phyloP scores from a whole-genome alignment of 495 filamentous ascomycete genomes.

The Annulohypoxylon moriforme region DNA sequence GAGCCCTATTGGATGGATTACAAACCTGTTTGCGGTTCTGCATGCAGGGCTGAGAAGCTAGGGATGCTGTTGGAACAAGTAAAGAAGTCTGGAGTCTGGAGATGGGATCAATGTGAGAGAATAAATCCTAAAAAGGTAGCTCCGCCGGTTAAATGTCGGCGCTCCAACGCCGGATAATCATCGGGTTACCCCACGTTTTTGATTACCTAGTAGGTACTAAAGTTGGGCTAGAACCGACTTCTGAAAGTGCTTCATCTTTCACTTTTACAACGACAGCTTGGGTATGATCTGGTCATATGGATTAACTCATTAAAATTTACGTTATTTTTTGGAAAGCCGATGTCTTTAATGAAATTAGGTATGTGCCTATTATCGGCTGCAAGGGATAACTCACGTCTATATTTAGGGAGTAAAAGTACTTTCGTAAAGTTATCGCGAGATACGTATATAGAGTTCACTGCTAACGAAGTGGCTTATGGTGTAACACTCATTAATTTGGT shows the following conservation, averaged over 20 bases:
- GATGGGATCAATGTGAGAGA: not conserved
- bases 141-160: constrained; percentile 26
- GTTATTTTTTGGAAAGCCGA: no score
- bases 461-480: no score
- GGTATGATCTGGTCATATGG: no score
- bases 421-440: no score
- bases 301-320: no score
- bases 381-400: no score
- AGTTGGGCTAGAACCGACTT: not conserved
- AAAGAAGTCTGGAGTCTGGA: not conserved
- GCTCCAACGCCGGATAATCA: not conserved
- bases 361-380: no score
- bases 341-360: no score
- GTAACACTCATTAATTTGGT: no score
- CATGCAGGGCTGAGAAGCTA: constrained; percentile 26
- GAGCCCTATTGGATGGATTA: constrained; percentile 14
- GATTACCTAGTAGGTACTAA: not conserved
- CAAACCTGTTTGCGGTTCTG: constrained; percentile 1
- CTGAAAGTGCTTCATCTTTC: not conserved
- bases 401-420: no score
- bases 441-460: no score
- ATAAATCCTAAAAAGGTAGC: constrained; percentile 3
- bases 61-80: not conserved
- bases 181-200: constrained; percentile 8
- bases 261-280: not conserved